Evolutionary conservation across 2,329 filamentous ascomycete species (phyloP).

Genomic region (Colletotrichum aenigma): DNA sequence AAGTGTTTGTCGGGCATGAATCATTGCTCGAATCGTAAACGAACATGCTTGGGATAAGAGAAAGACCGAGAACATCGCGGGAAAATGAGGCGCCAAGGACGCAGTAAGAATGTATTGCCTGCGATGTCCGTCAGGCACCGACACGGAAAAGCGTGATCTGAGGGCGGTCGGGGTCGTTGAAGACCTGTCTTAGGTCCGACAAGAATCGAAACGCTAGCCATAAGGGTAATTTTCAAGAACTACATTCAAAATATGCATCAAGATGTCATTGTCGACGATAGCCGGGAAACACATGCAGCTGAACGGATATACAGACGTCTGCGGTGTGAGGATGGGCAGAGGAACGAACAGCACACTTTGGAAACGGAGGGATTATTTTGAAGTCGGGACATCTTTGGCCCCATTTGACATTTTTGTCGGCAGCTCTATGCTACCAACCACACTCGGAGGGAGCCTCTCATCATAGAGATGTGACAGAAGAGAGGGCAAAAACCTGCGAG

Average conservation of each 20-base stretch:
- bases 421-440: conserved; percentile 20
- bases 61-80: not conserved
- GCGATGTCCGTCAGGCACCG: not conserved
- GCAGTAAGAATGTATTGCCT: not conserved
- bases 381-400: conserved; percentile 19
- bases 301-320: not conserved
- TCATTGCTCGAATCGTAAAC: not conserved
- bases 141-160: not conserved
- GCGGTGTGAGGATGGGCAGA: not conserved
- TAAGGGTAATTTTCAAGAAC: not conserved
- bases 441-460: conserved; percentile 12
- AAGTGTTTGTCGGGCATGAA: not conserved
- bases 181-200: not conserved
- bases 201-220: not conserved
- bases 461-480: not conserved
- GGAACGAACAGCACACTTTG: not conserved
- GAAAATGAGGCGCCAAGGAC: not conserved
- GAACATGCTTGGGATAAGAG: not conserved
- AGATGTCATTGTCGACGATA: not conserved
- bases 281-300: not conserved
- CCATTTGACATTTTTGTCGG: conserved; percentile 19
- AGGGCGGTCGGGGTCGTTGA: not conserved
- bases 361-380: not conserved
- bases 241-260: not conserved
- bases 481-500: conserved; percentile 5